Conservation (phyloP, 2,329 filamentous ascomycete genomes). For the Paraconiothyrium brasiliense region DNA sequence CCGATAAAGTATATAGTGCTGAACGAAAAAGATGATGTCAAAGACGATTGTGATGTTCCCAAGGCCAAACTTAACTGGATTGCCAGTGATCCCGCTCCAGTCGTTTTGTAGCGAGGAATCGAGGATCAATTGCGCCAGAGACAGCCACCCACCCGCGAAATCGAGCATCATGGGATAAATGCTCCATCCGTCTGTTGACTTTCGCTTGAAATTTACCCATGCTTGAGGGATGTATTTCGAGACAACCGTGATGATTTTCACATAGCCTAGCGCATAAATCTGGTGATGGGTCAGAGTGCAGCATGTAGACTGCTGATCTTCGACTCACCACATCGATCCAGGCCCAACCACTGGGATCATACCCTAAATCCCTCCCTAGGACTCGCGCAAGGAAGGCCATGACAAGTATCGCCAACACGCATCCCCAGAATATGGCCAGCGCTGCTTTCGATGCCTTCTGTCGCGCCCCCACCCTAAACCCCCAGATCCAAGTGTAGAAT, state of each 20-base stretch:
- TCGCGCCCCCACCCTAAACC: constrained; percentile 69
- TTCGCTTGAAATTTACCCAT: constrained; percentile 81
- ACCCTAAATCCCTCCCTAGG: constrained; percentile 53
- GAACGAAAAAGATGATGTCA: constrained; percentile 83
- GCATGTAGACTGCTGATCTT: not conserved
- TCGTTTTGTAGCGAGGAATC: constrained; percentile 86
- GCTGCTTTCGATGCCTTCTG: constrained; percentile 69
- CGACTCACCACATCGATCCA: constrained; percentile 70
- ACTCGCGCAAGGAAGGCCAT: constrained; percentile 58
- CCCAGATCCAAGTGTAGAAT: constrained; percentile 77
- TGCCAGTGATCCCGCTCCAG: constrained; percentile 91
- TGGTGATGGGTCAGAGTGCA: constrained; percentile 23
- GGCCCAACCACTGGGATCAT: constrained; percentile 63
- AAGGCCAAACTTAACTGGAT: constrained; percentile 88
- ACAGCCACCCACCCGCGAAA: constrained; percentile 81
- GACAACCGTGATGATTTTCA: constrained; percentile 87
- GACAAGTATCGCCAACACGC: constrained; percentile 64
- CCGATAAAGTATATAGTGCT: constrained; percentile 86
- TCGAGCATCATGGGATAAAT: constrained; percentile 87
- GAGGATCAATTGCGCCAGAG: constrained; percentile 80
- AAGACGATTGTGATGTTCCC: constrained; percentile 88
- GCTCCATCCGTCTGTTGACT: constrained; percentile 87
- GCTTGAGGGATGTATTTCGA: constrained; percentile 84
- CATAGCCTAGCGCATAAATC: constrained; percentile 79
- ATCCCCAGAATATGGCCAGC: constrained; percentile 74